phyloP scores from a whole-genome alignment of 306 rosid species.

The Coriaria nepalensis region DNA sequence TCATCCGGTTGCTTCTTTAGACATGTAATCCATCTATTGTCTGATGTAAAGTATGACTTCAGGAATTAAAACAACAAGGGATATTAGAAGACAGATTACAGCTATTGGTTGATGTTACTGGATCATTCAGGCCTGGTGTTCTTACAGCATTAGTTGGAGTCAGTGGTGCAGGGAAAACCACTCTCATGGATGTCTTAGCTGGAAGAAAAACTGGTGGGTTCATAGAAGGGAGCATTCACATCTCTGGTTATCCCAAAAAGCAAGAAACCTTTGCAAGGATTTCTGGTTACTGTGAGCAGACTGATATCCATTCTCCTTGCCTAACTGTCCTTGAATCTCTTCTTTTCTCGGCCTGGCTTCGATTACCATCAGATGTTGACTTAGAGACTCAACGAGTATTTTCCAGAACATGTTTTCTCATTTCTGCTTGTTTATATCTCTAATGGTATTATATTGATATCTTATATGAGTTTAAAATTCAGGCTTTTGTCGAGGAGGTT shows the following conservation, averaged over 20 bases:
- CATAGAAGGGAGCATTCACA: constrained; percentile 59
- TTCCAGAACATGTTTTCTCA: neutral
- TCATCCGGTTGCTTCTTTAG: constrained; percentile 6
- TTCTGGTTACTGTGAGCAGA: constrained; percentile 97
- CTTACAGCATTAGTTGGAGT: constrained; percentile 94
- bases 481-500: constrained; percentile 94
- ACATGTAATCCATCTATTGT: constrained; percentile 15
- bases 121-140: constrained; percentile 86
- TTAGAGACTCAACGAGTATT: constrained; percentile 64
- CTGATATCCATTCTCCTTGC: constrained; percentile 90
- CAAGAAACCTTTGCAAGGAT: constrained; percentile 93
- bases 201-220: constrained; percentile 91
- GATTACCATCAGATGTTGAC: constrained; percentile 73
- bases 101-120: constrained; percentile 70
- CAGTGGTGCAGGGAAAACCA: constrained; percentile 97
- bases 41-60: constrained; percentile 32
- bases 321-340: constrained; percentile 84
- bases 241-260: constrained; percentile 85
- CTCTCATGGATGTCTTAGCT: constrained; percentile 94
- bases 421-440: neutral
- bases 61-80: constrained; percentile 96
- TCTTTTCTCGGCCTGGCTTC: constrained; percentile 91
- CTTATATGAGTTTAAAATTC: constrained; percentile 16
- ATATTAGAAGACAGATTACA: constrained; percentile 64
- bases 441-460: constrained; percentile 4